Conservation (phyloP, 2,329 filamentous ascomycete genomes). For the Pestalotiopsis sp. region DNA sequence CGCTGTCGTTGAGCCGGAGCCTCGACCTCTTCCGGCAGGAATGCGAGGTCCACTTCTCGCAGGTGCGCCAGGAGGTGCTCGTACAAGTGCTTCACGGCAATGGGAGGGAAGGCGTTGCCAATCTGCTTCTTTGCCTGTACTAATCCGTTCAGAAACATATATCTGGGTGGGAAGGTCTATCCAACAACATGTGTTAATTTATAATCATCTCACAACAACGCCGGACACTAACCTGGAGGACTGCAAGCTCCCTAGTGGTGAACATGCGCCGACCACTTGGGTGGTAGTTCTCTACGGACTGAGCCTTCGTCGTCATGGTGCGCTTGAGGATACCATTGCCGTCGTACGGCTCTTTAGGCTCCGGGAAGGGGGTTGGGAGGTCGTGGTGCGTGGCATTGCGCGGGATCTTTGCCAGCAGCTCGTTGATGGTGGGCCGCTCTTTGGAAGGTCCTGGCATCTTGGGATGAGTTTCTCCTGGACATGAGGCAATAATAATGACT, state of each 20-base stretch:
- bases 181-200: no score
- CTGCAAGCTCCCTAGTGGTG: constrained; percentile 67
- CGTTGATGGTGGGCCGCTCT: constrained; percentile 41
- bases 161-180: no score
- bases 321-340: constrained; percentile 47
- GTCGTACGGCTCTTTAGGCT: constrained; percentile 40
- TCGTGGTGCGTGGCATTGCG: constrained; percentile 38
- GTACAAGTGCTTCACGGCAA: constrained; percentile 51
- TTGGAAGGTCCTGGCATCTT: constrained; percentile 66
- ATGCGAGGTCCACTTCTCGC: constrained; percentile 39
- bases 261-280: constrained; percentile 64
- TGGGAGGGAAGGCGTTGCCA: constrained; percentile 75
- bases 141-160: constrained; percentile 47
- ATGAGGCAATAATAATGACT: constrained; percentile 57
- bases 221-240: constrained; percentile 68
- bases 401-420: constrained; percentile 38
- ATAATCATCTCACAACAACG: no score
- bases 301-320: constrained; percentile 61
- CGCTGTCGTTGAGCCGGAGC: constrained; percentile 15
- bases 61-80: constrained; percentile 46
- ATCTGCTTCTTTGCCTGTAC: constrained; percentile 62
- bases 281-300: constrained; percentile 63
- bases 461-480: constrained; percentile 72
- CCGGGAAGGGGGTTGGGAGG: constrained; percentile 28
- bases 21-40: constrained; percentile 19